Conservation (phyloP, 2,329 filamentous ascomycete genomes). For the Penicillium corylophilum region DNA sequence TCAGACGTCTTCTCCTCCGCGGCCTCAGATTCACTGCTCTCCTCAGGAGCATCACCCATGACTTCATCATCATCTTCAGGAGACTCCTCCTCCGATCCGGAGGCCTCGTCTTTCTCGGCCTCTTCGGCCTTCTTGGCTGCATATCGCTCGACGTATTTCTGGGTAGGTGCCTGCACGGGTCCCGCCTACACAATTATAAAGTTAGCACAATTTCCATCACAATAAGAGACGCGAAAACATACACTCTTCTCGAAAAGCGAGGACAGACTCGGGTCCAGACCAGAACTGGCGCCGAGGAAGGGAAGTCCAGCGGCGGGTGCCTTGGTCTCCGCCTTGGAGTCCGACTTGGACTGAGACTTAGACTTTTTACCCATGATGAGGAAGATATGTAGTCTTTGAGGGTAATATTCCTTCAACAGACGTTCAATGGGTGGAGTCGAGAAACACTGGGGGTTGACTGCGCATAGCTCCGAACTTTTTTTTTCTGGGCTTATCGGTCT, state of each 20-base stretch:
- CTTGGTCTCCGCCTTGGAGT: conserved; percentile 24
- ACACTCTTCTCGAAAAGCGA: conserved; percentile 73
- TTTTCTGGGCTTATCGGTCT: conserved; percentile 28
- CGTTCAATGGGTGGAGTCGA: conserved; percentile 11
- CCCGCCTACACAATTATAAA: conserved; percentile 31
- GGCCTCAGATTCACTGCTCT: conserved; percentile 50
- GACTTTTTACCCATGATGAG: conserved; percentile 37
- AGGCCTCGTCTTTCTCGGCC: conserved; percentile 27
- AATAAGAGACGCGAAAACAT: conserved; percentile 39
- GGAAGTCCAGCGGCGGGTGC: conserved; percentile 25
- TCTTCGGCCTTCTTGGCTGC: conserved; percentile 25
- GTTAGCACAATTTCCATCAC: conserved; percentile 5
- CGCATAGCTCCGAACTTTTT: conserved; percentile 26
- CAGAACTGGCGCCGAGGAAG: conserved; percentile 59
- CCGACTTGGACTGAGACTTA: conserved; percentile 29
- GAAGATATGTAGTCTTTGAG: not conserved
- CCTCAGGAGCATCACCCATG: conserved; percentile 45
- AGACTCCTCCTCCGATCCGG: conserved; percentile 25
- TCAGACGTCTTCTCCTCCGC: conserved; percentile 35
- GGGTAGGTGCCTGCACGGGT: conserved; percentile 39
- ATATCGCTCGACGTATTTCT: conserved; percentile 21
- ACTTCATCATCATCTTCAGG: conserved; percentile 35
- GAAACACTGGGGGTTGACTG: conserved; percentile 6
- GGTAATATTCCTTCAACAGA: not conserved
- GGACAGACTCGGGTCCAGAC: conserved; percentile 67